Base-by-base conservation (phyloP, 352 stramenopile species). In the Pythium guiyangense region DNA sequence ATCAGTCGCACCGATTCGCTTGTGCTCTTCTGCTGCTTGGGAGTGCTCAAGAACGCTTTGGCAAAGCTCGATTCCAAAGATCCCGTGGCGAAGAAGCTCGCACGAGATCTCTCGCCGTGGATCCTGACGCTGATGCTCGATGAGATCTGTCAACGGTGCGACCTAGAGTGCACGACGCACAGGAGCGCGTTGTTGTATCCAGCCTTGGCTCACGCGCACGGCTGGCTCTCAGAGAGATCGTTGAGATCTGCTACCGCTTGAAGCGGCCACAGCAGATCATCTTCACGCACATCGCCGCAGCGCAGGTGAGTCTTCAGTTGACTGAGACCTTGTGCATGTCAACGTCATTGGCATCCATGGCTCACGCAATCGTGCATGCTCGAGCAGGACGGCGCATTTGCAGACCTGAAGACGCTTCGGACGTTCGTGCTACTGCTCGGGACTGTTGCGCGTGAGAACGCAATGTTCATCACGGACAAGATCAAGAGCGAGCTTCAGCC, bases 61-160 rank as follows among this genome's bases (percentile, higher is more conserved):
- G 37, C 37, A 18, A 43, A 15, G 45, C 6, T n/a, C 45, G 45
- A 50, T 26, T 6, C 14, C 45, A 25, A 50, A 15, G 45, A 27
- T 34, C 26, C 45, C 5, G 22, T 25, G n/a, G n/a, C 12, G 45
- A 50, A 14, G 9, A 50, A 15, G 26, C 11, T 50, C 26, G 14
- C 10, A n/a, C 22, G 12, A 9, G 22, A 17, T 34, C 45, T 50
- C 12, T n/a, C 45, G 14, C n/a, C 45, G n/a, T 50, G 22, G 26
- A 50, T 50, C 22, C 22, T 50, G 26, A n/a, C 45, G 22, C 26
- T 50, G 26, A 34, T 50, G 17, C 45, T 50, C 45, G 26, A 50
- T 25, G 26, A 34, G 22, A 20, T 50, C 26, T 50, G 45, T 27
- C 45, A 50, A 25, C 22, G 45, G 45, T 50, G 45, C 45, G 22